A percentile compares a stretch with the other conserved stretches of the same genome.
Conservation (phyloP, 768 basidiomycete genomes). For the Mycena filopes region DNA sequence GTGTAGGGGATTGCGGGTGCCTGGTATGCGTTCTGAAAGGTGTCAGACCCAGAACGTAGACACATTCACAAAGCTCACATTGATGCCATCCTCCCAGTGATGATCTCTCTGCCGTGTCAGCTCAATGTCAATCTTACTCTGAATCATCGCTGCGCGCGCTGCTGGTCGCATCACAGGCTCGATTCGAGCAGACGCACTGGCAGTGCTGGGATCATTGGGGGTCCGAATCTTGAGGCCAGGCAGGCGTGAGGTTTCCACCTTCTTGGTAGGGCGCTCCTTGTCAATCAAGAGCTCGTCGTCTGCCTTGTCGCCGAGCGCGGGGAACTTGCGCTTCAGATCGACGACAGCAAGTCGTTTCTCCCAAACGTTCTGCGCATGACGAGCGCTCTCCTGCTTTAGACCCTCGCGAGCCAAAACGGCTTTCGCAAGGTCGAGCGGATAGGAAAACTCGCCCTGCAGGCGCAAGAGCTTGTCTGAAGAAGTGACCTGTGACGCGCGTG, state of each 20-base stretch:
- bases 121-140: slow-evolving; percentile 71
- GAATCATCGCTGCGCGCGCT: slow-evolving; percentile 73
- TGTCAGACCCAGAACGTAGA: neutral
- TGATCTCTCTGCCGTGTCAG: slow-evolving; percentile 77
- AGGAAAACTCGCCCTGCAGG: slow-evolving; percentile 79
- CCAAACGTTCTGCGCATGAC: slow-evolving; percentile 76
- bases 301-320: slow-evolving; percentile 65
- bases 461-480: slow-evolving; percentile 89
- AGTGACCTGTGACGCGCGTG: slow-evolving; percentile 89
- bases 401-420: slow-evolving; percentile 78
- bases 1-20: slow-evolving; percentile 65
- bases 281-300: slow-evolving; percentile 79
- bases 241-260: slow-evolving; percentile 60
- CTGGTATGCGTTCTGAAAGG: slow-evolving; percentile 75
- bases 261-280: slow-evolving; percentile 48
- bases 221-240: slow-evolving; percentile 66
- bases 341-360: slow-evolving; percentile 79
- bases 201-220: slow-evolving; percentile 46
- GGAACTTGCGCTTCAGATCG: slow-evolving; percentile 84
- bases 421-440: slow-evolving; percentile 79
- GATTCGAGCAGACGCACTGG: slow-evolving; percentile 50
- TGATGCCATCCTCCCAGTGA: slow-evolving; percentile 90
- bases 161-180: slow-evolving; percentile 71
- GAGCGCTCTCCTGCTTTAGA: slow-evolving; percentile 73
- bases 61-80: slow-evolving; percentile 58